A percentile compares a stretch with the other conserved stretches of the same genome.
Evolutionary conservation across 2,329 filamentous ascomycete genomes (phyloP).

Genomic region (Aspergillus ibericus): DNA sequence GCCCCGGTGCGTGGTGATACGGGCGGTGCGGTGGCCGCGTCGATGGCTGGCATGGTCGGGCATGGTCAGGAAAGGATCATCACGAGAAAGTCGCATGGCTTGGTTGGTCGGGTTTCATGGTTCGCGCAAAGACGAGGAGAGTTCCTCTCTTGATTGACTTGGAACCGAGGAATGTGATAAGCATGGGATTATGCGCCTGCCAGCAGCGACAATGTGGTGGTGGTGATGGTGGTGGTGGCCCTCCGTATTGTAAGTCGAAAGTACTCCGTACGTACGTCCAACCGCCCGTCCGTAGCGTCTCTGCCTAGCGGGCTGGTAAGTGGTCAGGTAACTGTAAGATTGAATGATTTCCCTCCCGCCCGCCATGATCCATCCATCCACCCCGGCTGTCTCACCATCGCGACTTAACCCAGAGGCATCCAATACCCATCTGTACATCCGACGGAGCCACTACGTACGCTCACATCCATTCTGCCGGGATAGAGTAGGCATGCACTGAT

Average conservation of each 20-base stretch:
- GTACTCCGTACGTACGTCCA: no score
- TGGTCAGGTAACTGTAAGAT: not conserved
- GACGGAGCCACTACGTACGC: not conserved
- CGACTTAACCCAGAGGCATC: not conserved
- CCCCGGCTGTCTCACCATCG: constrained; percentile 13
- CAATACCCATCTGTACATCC: not conserved
- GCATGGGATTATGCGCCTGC: not conserved
- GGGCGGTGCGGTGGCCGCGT: not conserved
- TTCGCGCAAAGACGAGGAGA: not conserved
- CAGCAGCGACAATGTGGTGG: not conserved
- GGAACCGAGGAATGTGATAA: not conserved
- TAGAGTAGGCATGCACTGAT: not conserved
- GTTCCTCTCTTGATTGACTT: not conserved
- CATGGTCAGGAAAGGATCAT: not conserved
- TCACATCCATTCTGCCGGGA: not conserved
- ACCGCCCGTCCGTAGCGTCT: not conserved
- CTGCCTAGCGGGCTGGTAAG: not conserved
- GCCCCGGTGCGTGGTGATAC: constrained; percentile 20
- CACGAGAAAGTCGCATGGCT: not conserved
- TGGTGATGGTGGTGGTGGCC: not conserved
- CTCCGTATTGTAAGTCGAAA: not conserved
- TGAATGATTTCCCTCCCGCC: no score
- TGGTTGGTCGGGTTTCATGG: not conserved
- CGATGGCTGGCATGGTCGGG: not conserved
- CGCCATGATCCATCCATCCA: not conserved